Evolutionary conservation across 495 filamentous ascomycete species (phyloP), one percentile per base, ranked within the genome.

Genomic region (Aspergillus diversus): DNA sequence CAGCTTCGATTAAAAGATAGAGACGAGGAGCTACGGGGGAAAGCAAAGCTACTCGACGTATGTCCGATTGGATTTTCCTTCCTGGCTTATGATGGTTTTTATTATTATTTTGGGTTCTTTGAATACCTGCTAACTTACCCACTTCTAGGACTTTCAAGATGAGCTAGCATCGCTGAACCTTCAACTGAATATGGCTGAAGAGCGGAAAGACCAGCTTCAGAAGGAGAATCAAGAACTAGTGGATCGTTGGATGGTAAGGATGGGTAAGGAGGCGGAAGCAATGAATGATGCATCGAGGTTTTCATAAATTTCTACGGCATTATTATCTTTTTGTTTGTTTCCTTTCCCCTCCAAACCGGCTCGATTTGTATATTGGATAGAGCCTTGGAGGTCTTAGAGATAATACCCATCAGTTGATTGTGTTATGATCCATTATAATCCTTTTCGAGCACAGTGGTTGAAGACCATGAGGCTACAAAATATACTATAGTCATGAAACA

Each of bases 141-240:
- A 46, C 51, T 47, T 6, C 27, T 65, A 91, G 85, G 87, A 93
- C 67, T 87, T 96, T 61, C 94, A 97, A 74, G 93, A 97, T 74
- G 94, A 98, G 69, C 85, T 95, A 65, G 84, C 93, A 43, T 87
- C 91, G 3, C 75, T 96, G 51, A 92, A 91, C 61, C 84, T 97
- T 63, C 90, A 97, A 74, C 82, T 97, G 4, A 92, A 97, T 69
- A 87, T 97, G 81, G 86, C 89, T 8, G 91, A 94, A 69, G 83
- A 92, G 71, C 84, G 82, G 67, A 80, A 80, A 5, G 82, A 83
- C 63, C 87, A 86, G 68, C 77, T 96, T 59, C 78, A 86, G 70
- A 81, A 80, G n/a, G 94, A 98, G 70, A 97, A 98, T 69, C 84
- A 91, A 69, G 90, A 97, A 51, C 79, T 97, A 39, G 86, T 97